phyloP scores from a whole-genome alignment of 441 rosid genomes.

The Populus tomentosa region DNA sequence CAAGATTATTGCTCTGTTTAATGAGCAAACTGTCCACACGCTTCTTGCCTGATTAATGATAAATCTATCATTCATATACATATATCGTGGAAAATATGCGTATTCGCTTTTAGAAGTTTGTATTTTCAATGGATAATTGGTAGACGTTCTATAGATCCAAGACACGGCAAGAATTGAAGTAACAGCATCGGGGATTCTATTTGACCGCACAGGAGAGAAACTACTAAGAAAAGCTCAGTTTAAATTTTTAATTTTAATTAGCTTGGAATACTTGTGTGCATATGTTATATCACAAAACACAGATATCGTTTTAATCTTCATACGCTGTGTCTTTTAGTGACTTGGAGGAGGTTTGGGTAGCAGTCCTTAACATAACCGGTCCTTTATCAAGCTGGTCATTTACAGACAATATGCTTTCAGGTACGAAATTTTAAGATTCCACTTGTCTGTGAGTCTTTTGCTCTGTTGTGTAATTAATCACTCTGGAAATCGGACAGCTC shows the following conservation, averaged over 20 bases:
- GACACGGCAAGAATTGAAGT: background rate
- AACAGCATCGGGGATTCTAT: background rate
- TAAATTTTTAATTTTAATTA: too few species aligned
- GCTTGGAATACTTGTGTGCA: background rate
- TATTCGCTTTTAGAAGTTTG: background rate
- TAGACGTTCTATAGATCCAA: background rate
- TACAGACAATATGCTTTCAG: conserved; percentile 75
- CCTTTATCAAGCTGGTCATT: conserved; percentile 95
- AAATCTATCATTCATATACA: background rate
- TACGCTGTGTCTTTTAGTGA: conserved; percentile 48
- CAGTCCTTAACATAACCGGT: conserved; percentile 88
- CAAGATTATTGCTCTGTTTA: background rate
- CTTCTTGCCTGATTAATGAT: background rate
- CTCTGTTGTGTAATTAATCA: background rate
- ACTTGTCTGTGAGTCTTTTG: background rate
- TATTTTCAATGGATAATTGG: background rate
- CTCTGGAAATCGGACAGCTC: conserved; percentile 40
- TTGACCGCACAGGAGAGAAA: background rate
- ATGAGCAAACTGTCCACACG: background rate
- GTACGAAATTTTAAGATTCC: conserved; percentile 25
- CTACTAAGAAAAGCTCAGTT: background rate
- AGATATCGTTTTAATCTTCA: conserved; percentile 1
- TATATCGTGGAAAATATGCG: background rate
- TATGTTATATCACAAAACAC: background rate
- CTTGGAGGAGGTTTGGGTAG: conserved; percentile 88